Conservation (phyloP, 345 rosid species). For the Citrus maxima region DNA sequence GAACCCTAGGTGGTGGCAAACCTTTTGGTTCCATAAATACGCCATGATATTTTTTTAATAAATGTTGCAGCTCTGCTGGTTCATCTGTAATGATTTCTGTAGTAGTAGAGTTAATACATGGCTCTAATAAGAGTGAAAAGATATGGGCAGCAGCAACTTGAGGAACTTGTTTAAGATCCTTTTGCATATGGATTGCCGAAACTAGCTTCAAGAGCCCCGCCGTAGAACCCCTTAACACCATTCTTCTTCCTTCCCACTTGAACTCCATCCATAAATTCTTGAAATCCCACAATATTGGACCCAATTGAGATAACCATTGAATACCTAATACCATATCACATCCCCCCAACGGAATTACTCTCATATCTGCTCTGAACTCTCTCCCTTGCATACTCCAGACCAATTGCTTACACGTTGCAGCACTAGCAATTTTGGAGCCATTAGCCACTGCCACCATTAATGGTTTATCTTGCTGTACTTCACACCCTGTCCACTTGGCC, state of each 20-base stretch:
- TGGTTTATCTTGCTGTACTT: not conserved
- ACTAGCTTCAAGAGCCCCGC: not conserved
- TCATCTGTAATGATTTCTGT: not conserved
- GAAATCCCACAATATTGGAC: not conserved
- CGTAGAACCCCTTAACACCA: not conserved
- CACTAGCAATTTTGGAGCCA: not conserved
- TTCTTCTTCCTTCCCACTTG: not conserved
- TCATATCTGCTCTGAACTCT: not conserved
- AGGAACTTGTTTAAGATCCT: no score
- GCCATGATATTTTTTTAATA: not conserved
- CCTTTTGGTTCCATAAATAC: not conserved
- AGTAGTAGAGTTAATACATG: not conserved
- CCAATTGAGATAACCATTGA: not conserved
- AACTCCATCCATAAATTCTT: not conserved
- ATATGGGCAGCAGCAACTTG: no score
- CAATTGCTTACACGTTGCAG: not conserved
- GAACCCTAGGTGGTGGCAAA: not conserved
- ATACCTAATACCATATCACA: not conserved
- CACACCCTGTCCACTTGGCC: not conserved
- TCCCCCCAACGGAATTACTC: not conserved
- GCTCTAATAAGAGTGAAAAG: not conserved
- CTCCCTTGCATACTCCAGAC: not conserved
- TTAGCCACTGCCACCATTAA: not conserved
- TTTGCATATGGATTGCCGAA: not conserved
- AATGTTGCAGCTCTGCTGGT: not conserved